Base-by-base conservation (phyloP, 1,139 yeast species). In the Martiniozyma asiatica region DNA sequence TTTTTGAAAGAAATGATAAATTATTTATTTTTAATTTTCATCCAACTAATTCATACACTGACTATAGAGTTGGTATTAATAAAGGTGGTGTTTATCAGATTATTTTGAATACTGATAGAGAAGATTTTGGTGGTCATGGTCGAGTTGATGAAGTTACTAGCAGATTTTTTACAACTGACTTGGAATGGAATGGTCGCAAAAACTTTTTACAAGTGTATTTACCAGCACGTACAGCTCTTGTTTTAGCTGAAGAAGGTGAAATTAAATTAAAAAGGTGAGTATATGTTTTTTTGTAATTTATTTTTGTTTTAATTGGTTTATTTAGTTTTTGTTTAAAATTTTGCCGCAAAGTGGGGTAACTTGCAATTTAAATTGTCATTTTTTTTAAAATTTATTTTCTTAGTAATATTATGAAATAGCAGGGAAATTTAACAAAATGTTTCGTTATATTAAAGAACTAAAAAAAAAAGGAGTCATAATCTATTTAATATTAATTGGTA, bases 21-120 rank as follows among this genome's bases (percentile, higher is more conserved):
- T 50, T 89, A 32, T 89, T 87, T 50, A 65, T 87, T 24, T 85
- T 85, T 63, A 89, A 89, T 55, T 81, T 89, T 62, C 85, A 89
- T 52, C 89, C 94, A 22, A 69, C 79, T 1, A 62, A 81, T 36
- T 81, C 94, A 3, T 87, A 63, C 55, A 65, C 84, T 5, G 95
- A 84, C 53, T 89, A 85, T 57, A 71, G 94, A 48, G 64, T 89
- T 30, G 98, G 98, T 9, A 85, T 84, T 15, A 87, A 87, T 25
- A 59, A 50, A 14, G 65, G 92, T 0, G 98, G 98, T 11, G 62
- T 61, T 27, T 89, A 87, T 53, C 66, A 65, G 43, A 65, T 87
- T 30, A 75, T 81, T 14, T 61, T 89, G 45, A 78, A 79, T 48
- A 65, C 92, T 3, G 98, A 89, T 49, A 65, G 65, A 31, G 56